These are phyloP conservation scores for Didymella glomerata DNA, from an alignment of 2,329 filamentous ascomycete species.

Conservation along the genomic window DNA sequence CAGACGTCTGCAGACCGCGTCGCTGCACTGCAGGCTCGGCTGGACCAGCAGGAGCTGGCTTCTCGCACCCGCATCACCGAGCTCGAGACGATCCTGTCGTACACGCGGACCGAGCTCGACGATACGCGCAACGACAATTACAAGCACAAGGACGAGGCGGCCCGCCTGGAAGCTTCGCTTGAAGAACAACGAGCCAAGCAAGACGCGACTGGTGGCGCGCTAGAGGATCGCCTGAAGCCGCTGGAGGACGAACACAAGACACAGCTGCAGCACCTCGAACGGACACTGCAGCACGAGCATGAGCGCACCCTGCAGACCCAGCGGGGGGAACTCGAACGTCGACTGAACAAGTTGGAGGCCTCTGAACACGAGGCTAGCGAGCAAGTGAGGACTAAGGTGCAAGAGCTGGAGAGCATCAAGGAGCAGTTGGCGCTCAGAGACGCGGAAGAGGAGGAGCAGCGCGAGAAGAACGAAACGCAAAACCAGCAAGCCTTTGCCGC, in stretches of 20 bases:
- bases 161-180: slow-evolving; percentile 27
- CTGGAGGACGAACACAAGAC: slow-evolving; percentile 34
- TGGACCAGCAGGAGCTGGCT: slow-evolving; percentile 41
- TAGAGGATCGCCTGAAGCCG: slow-evolving; percentile 27
- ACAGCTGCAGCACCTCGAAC: slow-evolving; percentile 39
- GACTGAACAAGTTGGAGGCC: slow-evolving; percentile 29
- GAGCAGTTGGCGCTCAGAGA: slow-evolving; percentile 26
- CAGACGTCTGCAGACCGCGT: slow-evolving; percentile 30
- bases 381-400: slow-evolving; percentile 12
- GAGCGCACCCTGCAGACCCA: slow-evolving; percentile 37
- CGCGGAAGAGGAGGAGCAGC: slow-evolving; percentile 22
- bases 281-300: slow-evolving; percentile 32
- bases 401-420: slow-evolving; percentile 27
- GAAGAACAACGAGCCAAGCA: slow-evolving; percentile 26
- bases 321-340: slow-evolving; percentile 35
- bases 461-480: slow-evolving; percentile 10
- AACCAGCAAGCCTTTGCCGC: slow-evolving; percentile 10
- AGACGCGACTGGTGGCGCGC: slow-evolving; percentile 13
- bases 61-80: slow-evolving; percentile 45
- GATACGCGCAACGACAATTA: slow-evolving; percentile 39
- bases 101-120: slow-evolving; percentile 46
- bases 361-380: slow-evolving; percentile 28
- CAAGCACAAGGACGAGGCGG: slow-evolving; percentile 40
- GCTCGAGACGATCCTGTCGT: slow-evolving; percentile 47
- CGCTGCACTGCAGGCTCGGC: slow-evolving; percentile 34